Evolutionary conservation across 2,329 filamentous ascomycete species (phyloP).

Genomic region (Claviceps sp.): DNA sequence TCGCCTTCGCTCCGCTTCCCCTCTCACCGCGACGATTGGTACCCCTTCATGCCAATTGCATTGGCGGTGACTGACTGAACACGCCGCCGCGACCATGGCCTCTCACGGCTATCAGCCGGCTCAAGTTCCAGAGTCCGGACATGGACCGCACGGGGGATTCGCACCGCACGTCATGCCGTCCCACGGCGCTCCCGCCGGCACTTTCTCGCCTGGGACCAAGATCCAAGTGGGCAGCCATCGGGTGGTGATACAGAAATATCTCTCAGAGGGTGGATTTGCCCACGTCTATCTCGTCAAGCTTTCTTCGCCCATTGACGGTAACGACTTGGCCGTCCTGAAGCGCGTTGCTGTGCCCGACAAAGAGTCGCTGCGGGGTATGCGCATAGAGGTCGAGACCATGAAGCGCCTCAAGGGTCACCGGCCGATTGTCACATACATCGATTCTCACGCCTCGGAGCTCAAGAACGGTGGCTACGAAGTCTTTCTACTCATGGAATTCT

Average conservation of each 20-base stretch:
- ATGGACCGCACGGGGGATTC: slow-evolving; percentile 30
- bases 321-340: slow-evolving; percentile 78
- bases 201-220: slow-evolving; percentile 87
- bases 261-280: slow-evolving; percentile 95
- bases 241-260: slow-evolving; percentile 90
- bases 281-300: slow-evolving; percentile 95
- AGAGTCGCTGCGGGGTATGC: slow-evolving; percentile 86
- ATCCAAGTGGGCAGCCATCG: slow-evolving; percentile 90
- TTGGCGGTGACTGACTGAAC: background rate
- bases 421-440: slow-evolving; percentile 94
- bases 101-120: slow-evolving; percentile 23
- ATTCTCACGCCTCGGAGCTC: slow-evolving; percentile 92
- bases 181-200: slow-evolving; percentile 51
- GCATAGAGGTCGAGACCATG: slow-evolving; percentile 98
- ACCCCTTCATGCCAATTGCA: too few species aligned
- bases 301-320: slow-evolving; percentile 60
- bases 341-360: slow-evolving; percentile 94
- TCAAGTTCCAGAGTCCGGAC: slow-evolving; percentile 14
- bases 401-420: slow-evolving; percentile 96
- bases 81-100: slow-evolving; percentile 16
- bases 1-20: background rate
- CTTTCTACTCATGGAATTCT: slow-evolving; percentile 96
- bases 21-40: background rate
- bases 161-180: slow-evolving; percentile 18
- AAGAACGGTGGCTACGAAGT: slow-evolving; percentile 93